phyloP scores from a whole-genome alignment of 2,329 filamentous ascomycete species.

The Metarhizium anisopliae region DNA sequence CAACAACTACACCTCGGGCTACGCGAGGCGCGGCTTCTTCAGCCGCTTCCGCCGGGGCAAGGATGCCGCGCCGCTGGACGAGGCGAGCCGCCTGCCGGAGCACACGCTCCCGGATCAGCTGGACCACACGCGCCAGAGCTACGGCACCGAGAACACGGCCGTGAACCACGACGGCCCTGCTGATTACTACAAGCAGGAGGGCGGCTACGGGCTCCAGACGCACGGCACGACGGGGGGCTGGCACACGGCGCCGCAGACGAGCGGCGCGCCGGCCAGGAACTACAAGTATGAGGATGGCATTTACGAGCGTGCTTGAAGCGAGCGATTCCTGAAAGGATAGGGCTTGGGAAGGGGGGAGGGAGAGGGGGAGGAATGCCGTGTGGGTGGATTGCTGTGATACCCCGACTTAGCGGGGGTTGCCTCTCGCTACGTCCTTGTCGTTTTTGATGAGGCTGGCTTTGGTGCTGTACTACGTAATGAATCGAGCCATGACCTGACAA shows the following conservation, averaged over 20 bases:
- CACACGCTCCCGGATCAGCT: constrained; percentile 33
- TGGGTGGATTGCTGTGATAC: too few species aligned
- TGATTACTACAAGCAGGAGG: constrained; percentile 17
- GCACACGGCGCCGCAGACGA: constrained; percentile 4
- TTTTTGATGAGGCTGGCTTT: too few species aligned
- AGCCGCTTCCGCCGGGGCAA: constrained; percentile 23
- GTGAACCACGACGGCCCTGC: constrained; percentile 20
- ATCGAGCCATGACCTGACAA: too few species aligned
- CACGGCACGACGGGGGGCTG: neutral
- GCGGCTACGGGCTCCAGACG: constrained; percentile 15
- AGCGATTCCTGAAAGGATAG: neutral
- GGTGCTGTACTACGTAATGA: too few species aligned
- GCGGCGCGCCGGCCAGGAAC: constrained; percentile 10
- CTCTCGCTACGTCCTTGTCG: too few species aligned
- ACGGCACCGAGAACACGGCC: constrained; percentile 28
- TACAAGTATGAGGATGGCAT: constrained; percentile 30
- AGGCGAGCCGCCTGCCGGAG: constrained; percentile 26
- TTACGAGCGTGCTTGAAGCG: constrained; percentile 19
- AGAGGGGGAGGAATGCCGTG: too few species aligned
- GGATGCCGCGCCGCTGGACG: constrained; percentile 10
- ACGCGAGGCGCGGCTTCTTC: constrained; percentile 24
- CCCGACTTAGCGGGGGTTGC: too few species aligned
- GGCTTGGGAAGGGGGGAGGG: neutral
- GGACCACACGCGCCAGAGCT: constrained; percentile 30
- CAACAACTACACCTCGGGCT: constrained; percentile 52